Evolutionary conservation across 148 eudicot species (phyloP), one percentile per base, ranked within the genome.

Genomic region (Nyssa sinensis): DNA sequence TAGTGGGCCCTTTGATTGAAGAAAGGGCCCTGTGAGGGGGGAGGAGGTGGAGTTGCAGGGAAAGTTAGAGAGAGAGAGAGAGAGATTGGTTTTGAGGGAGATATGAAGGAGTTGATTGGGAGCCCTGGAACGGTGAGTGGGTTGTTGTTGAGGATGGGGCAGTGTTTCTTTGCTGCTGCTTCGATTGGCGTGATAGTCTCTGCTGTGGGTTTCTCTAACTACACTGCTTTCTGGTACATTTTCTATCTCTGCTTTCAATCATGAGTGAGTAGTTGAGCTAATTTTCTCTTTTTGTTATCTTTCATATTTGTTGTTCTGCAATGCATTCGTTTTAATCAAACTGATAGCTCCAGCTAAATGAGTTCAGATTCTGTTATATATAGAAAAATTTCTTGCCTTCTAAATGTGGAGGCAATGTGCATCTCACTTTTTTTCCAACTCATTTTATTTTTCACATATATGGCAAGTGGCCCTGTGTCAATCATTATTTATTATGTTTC

Each of bases 201-300:
- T 78, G 86, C 88, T 81, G 1, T 34, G 67, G 88, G 86, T 7
- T 87, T 87, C 74, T 84, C 90, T 44, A 82, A 73, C 70, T 87
- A 78, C 80, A 84, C 90, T 80, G 88, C 90, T 58, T 87, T 80
- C 74, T 87, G 90, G 90, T 87, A 81, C 29, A 7, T 25, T 71
- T 77, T 44, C 51, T 11, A 44, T 44, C 12, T 44, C 51, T 44
- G 2, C 16, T 44, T 19, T 44, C 6, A 44, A 11, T 19, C 51
- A 11, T 12, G 12, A 44, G 2, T 3, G 51, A 14, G 19, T 44
- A 44, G 17, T 12, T 11, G 51, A 44, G 51, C 51, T 44, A 44
- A 44, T 44, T 44, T 1, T 44, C 0, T 44, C 51, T 11, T 23
- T 7, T 55, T 55, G 59, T n/a, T 55, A 13, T 24, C 59, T 55